Percentiles rank a stretch among this genome's conserved stretches.
Evolutionary conservation across 2,329 filamentous ascomycete genomes (phyloP).

Genomic region (Nemania bipapillata): DNA sequence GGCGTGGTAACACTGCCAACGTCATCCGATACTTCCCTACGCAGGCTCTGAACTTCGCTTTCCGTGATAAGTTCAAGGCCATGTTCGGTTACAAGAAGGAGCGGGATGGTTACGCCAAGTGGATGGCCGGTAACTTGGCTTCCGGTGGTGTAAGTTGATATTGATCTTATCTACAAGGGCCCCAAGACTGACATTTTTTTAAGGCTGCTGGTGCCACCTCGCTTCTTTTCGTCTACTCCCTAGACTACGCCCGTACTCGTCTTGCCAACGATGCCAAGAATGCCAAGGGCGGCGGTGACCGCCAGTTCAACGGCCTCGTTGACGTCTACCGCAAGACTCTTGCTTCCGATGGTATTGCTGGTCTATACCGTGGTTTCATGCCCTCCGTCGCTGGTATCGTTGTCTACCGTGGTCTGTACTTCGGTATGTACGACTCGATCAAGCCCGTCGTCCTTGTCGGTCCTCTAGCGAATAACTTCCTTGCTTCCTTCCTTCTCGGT

Average conservation of each 20-base stretch:
- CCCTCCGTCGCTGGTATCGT: conserved; percentile 98
- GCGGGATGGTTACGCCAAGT: conserved; percentile 95
- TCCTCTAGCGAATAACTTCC: conserved; percentile 95
- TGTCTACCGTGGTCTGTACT: conserved; percentile 99
- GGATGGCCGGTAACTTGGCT: conserved; percentile 99
- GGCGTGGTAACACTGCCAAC: conserved; percentile 99
- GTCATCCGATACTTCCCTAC: conserved; percentile 99
- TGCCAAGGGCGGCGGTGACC: conserved; percentile 94
- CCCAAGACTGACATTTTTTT: conserved; percentile 49
- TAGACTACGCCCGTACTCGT: conserved; percentile 99
- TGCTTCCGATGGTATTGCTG: conserved; percentile 96
- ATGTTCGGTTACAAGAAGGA: conserved; percentile 99
- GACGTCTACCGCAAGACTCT: conserved; percentile 99
- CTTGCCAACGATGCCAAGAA: conserved; percentile 99
- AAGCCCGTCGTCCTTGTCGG: conserved; percentile 98
- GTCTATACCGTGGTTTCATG: conserved; percentile 99
- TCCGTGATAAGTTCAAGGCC: conserved; percentile 99
- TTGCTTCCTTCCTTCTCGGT: conserved; percentile 98
- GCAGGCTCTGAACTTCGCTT: conserved; percentile 99
- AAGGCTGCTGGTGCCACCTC: conserved; percentile 98
- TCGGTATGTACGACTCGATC: conserved; percentile 99
- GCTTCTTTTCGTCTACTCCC: conserved; percentile 99
- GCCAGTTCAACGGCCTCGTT: conserved; percentile 99
- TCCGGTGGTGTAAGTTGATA: conserved; percentile 90
- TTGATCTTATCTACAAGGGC: not conserved